Evolutionary conservation across 495 filamentous ascomycete genomes (phyloP).

Genomic region (Bacidia gigantensis): DNA sequence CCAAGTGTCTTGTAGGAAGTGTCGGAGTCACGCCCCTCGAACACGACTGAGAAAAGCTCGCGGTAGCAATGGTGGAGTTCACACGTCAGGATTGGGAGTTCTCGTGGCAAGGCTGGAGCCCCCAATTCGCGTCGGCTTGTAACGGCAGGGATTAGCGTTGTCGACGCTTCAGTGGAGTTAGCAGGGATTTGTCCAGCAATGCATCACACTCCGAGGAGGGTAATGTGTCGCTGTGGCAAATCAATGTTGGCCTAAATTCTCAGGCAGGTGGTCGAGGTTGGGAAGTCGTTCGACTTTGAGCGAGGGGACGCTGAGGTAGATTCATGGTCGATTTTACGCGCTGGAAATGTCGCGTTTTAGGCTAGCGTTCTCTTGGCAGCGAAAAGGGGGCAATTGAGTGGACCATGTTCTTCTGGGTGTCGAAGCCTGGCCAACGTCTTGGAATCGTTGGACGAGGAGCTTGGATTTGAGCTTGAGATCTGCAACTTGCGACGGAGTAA

Average conservation of each 20-base stretch:
- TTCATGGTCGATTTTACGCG: no score
- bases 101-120: no score
- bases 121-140: no score
- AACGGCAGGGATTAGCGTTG: background rate
- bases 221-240: background rate
- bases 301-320: no score
- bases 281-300: no score
- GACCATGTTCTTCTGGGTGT: background rate
- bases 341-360: background rate
- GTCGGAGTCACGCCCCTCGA: background rate
- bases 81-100: slow-evolving; percentile 1
- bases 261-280: background rate
- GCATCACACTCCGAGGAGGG: background rate
- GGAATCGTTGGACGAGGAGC: background rate
- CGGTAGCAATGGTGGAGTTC: no score
- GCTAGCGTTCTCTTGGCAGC: background rate
- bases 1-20: background rate
- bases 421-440: background rate
- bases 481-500: no score
- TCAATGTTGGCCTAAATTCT: background rate
- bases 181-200: background rate
- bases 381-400: background rate
- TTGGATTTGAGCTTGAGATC: no score
- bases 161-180: background rate
- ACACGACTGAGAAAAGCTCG: slow-evolving; percentile 2